A percentile compares a stretch with the other conserved stretches of the same genome.
Evolutionary conservation across 768 basidiomycete species (phyloP).

Genomic region (Agrocybe praecox): DNA sequence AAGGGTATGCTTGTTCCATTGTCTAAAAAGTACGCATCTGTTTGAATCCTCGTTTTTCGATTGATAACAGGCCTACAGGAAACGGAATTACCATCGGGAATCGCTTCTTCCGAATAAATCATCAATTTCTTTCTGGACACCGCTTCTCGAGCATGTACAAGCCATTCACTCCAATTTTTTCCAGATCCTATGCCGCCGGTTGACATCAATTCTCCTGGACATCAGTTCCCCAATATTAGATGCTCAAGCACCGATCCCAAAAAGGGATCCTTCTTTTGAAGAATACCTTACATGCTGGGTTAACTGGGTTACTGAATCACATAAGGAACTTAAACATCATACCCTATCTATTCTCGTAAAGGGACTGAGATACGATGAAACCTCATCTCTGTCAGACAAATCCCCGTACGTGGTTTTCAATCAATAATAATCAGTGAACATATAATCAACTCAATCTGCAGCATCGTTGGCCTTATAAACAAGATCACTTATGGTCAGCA

Average conservation of each 20-base stretch:
- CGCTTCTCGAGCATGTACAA: conserved; percentile 61
- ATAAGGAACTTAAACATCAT: conserved; percentile 47
- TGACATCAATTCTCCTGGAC: conserved; percentile 38
- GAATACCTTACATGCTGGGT: conserved; percentile 72
- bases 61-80: conserved; percentile 44
- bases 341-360: conserved; percentile 47
- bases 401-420: conserved; percentile 13
- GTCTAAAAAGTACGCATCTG: conserved; percentile 73
- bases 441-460: not conserved
- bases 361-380: conserved; percentile 44
- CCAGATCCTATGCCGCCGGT: conserved; percentile 45
- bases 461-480: conserved; percentile 14
- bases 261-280: conserved; percentile 48
- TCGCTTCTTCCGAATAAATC: conserved; percentile 50
- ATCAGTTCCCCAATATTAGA: not conserved
- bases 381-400: conserved; percentile 3
- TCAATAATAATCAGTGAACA: not conserved
- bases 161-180: conserved; percentile 58
- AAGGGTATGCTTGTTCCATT: conserved; percentile 80
- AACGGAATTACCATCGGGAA: conserved; percentile 46
- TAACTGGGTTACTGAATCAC: conserved; percentile 56
- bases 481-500: conserved; percentile 13
- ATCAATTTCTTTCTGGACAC: conserved; percentile 66
- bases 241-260: conserved; percentile 14
- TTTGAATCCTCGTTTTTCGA: conserved; percentile 47